Evolutionary conservation across 192 early-diverging fungal genomes (phyloP).

Genomic region (Linnemannia elongata): DNA sequence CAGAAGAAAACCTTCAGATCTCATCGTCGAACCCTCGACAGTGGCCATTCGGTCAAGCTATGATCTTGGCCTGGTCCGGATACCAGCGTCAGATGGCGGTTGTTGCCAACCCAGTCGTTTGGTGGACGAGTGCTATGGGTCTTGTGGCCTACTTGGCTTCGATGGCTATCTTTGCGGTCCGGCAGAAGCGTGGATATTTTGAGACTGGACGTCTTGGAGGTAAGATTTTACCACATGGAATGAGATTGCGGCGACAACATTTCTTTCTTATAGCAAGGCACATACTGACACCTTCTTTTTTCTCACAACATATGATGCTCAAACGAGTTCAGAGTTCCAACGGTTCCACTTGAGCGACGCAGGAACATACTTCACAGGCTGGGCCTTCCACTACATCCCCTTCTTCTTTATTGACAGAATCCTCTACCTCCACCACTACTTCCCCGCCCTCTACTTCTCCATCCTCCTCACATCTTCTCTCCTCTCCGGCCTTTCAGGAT

Average conservation of each 20-base stretch:
- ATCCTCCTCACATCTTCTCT: constrained; percentile 72
- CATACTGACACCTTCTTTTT: too few species aligned
- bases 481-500: constrained; percentile 29
- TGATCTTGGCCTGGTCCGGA: constrained; percentile 84
- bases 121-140: constrained; percentile 22
- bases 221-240: background rate
- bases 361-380: constrained; percentile 58
- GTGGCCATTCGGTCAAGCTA: constrained; percentile 87
- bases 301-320: constrained; percentile 11
- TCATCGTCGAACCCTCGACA: constrained; percentile 83
- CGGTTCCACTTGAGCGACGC: constrained; percentile 58
- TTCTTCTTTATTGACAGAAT: constrained; percentile 83
- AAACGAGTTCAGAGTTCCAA: constrained; percentile 10
- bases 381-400: constrained; percentile 80
- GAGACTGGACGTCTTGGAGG: constrained; percentile 25
- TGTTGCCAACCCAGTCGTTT: constrained; percentile 36
- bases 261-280: too few species aligned
- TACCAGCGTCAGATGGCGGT: constrained; percentile 43
- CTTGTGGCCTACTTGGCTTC: background rate
- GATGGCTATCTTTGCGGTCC: constrained; percentile 58
- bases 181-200: constrained; percentile 63
- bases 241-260: too few species aligned
- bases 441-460: constrained; percentile 81
- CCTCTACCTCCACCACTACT: constrained; percentile 88
- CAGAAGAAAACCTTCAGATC: constrained; percentile 73